phyloP scores from a whole-genome alignment of 176 grass and related monocot genomes.

The Areca catechu region DNA sequence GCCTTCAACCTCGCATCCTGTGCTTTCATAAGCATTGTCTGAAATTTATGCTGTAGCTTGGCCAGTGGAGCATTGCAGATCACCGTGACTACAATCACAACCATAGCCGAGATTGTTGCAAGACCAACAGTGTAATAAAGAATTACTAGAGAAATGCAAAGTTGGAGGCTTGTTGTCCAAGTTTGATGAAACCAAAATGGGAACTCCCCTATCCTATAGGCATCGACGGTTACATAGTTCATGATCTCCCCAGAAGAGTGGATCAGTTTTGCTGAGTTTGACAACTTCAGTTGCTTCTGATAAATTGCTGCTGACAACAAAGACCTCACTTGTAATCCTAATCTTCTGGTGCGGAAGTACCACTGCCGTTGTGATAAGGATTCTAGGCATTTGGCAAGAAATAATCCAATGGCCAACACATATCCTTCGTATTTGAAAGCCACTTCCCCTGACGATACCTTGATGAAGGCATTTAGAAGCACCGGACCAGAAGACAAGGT shows the following conservation, averaged over 20 bases:
- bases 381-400: constrained; percentile 66
- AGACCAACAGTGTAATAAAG: constrained; percentile 64
- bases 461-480: constrained; percentile 79
- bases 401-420: constrained; percentile 42
- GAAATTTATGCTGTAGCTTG: constrained; percentile 80
- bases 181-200: constrained; percentile 93
- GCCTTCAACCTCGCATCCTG: constrained; percentile 85
- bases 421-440: constrained; percentile 65
- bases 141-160: constrained; percentile 64
- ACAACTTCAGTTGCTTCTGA: constrained; percentile 69
- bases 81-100: constrained; percentile 64
- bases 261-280: constrained; percentile 55
- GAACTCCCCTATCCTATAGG: constrained; percentile 81
- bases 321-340: constrained; percentile 74
- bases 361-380: constrained; percentile 86
- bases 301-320: constrained; percentile 69
- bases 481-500: constrained; percentile 58
- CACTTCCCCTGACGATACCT: constrained; percentile 49
- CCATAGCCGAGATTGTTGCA: constrained; percentile 50
- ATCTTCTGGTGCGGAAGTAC: constrained; percentile 66
- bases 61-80: constrained; percentile 71
- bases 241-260: constrained; percentile 92
- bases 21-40: constrained; percentile 74
- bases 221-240: constrained; percentile 90
- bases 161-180: constrained; percentile 76